A percentile compares a stretch with the other conserved stretches of the same genome.
These are phyloP conservation scores for Ambrosia trifida DNA, from an alignment of 129 eudicot genomes.

Conservation along the genomic window DNA sequence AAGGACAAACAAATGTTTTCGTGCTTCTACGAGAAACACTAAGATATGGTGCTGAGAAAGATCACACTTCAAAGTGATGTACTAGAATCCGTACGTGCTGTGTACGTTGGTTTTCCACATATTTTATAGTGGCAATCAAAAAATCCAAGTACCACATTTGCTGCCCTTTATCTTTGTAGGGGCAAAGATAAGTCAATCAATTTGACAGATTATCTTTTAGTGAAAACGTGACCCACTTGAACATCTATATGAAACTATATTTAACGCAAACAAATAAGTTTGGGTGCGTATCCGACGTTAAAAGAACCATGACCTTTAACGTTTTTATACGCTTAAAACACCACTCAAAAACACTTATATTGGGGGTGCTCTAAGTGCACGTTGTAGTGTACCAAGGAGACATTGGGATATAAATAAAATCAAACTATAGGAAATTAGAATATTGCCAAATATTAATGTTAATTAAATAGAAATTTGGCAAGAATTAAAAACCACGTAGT, in stretches of 20 bases:
- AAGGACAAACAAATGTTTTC: conserved; percentile 27
- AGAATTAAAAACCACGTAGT: no score
- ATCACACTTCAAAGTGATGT: conserved; percentile 36
- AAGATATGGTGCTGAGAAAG: conserved; percentile 38
- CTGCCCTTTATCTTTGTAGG: conserved; percentile 32
- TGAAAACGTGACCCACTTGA: conserved; percentile 24
- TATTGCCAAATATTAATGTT: no score
- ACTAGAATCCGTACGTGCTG: conserved; percentile 27
- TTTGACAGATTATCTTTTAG: conserved; percentile 16
- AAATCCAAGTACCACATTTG: conserved; percentile 31
- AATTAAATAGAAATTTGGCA: no score
- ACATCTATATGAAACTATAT: conserved; percentile 9
- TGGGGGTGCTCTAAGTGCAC: no score
- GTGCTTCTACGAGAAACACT: conserved; percentile 28
- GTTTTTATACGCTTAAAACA: background rate
- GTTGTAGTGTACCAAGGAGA: no score
- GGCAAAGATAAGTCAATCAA: conserved; percentile 26
- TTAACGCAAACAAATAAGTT: background rate
- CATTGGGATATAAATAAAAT: no score
- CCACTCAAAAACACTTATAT: no score
- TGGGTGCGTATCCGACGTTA: no score
- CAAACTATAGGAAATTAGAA: no score
- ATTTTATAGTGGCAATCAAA: conserved; percentile 28
- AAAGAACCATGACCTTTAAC: background rate
- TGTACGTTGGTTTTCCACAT: conserved; percentile 42